Base-by-base conservation (phyloP, 768 basidiomycete genomes). In the Rhodotorula taiwanensis region DNA sequence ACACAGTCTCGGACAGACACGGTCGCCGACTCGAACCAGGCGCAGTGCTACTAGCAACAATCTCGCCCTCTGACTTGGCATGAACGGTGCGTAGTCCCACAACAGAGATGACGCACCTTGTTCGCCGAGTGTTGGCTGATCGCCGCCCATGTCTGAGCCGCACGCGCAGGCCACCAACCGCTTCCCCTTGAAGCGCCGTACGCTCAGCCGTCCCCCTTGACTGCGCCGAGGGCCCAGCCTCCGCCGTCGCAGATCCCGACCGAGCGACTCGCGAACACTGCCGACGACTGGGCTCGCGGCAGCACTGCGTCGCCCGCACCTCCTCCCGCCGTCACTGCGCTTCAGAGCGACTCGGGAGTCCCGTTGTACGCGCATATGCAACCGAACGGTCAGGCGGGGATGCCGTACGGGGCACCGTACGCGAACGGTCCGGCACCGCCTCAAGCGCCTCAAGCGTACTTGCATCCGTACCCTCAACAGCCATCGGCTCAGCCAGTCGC, bases 191-290 rank as follows among this genome's bases (percentile, higher is more conserved):
- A 13, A 11, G 45, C 59, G 25, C 67, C 63, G 14, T 69, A 51
- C 57, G 57, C 50, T 21, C 39, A 43, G n/a, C 57, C 50, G 4
- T 43, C 60, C 5, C 60, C 67, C 10, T 25, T 69, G n/a, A 64
- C 57, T 5, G 67, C 67, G 0, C 67, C 62, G 0, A 36, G 63
- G 0, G 49, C 67, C 0, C 60, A 64, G 25, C 60, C 63, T 10
- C 67, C 67, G 16, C 67, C 67, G 3, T 59, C 57, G 4, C 49
- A 55, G 9, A 69, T 69, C 56, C 67, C 62, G n/a, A 62, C 63
- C 20, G 63, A 69, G 20, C 47, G 56, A 18, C 60, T 69, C 23
- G 54, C 60, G 14, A 39, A 18, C 1, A 58, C 56, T 5, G 63
- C 63, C 5, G 60, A 62, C 25, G 33, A 36, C 7, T 64, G 69